These are phyloP conservation scores for Fomitopsis pinicola DNA, from an alignment of 1,284 basidiomycete genomes.

Conservation along the genomic window DNA sequence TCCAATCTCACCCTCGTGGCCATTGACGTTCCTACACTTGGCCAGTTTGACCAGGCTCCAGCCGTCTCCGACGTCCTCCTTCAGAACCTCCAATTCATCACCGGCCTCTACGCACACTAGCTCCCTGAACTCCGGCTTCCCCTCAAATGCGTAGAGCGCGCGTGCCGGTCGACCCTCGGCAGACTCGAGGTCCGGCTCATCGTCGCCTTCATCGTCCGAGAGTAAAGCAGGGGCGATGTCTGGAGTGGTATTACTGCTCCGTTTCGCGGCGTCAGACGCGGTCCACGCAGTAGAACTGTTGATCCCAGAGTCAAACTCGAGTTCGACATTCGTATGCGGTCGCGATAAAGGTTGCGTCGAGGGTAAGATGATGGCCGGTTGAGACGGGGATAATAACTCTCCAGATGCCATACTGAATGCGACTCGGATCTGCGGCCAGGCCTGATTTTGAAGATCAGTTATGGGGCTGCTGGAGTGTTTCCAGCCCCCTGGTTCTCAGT, in stretches of 20 bases:
- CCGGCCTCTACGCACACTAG: slow-evolving; percentile 55
- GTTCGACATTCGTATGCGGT: slow-evolving; percentile 10
- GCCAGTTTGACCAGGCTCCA: slow-evolving; percentile 62
- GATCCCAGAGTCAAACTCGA: slow-evolving; percentile 68
- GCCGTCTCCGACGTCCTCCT: slow-evolving; percentile 63
- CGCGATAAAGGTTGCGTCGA: slow-evolving; percentile 11
- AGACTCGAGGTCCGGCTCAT: slow-evolving; percentile 26
- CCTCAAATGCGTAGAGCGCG: slow-evolving; percentile 68
- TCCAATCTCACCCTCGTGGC: slow-evolving; percentile 55
- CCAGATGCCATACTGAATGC: background rate
- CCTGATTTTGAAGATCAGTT: too few relatives aligned
- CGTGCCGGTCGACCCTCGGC: slow-evolving; percentile 47
- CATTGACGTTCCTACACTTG: slow-evolving; percentile 8
- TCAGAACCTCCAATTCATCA: slow-evolving; percentile 60
- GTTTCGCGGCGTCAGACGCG: slow-evolving; percentile 48
- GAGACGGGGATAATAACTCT: background rate
- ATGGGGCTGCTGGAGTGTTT: too few relatives aligned
- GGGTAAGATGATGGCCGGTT: background rate
- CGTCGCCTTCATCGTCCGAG: slow-evolving; percentile 35
- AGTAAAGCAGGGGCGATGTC: slow-evolving; percentile 11
- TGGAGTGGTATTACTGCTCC: slow-evolving; percentile 12
- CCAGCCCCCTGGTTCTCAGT: too few relatives aligned
- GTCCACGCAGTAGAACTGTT: slow-evolving; percentile 76
- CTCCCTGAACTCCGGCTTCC: slow-evolving; percentile 70
- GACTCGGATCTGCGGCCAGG: too few relatives aligned